Evolutionary conservation across 2,329 filamentous ascomycete species (phyloP).

Genomic region (Arthrinium puccinioides): DNA sequence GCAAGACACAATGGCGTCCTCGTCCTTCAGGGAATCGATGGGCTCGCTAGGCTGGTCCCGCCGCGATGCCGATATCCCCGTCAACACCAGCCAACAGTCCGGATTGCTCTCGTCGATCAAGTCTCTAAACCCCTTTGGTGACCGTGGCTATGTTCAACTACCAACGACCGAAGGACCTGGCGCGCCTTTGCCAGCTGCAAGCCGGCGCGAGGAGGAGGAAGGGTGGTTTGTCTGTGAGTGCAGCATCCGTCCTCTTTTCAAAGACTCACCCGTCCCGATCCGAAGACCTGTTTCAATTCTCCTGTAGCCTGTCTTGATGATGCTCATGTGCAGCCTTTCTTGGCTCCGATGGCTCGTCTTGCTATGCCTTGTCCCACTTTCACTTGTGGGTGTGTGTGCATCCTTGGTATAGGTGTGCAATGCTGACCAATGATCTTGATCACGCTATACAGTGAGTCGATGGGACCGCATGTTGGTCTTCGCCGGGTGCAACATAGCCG

Average conservation of each 20-base stretch:
- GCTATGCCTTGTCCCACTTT: constrained; percentile 34
- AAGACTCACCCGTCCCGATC: too few relatives aligned
- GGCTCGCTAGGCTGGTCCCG: constrained; percentile 93
- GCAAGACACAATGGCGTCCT: constrained; percentile 93
- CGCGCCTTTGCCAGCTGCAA: constrained; percentile 78
- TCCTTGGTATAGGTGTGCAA: constrained; percentile 12
- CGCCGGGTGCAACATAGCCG: constrained; percentile 80
- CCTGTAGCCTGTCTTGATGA: constrained; percentile 25
- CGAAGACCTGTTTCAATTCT: constrained; percentile 24
- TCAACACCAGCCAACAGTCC: constrained; percentile 63
- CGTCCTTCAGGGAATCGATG: constrained; percentile 88
- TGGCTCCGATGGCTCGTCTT: not conserved
- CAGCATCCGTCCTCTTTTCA: constrained; percentile 30
- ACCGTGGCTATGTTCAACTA: constrained; percentile 81
- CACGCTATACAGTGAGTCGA: constrained; percentile 65
- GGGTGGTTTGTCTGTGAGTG: constrained; percentile 90
- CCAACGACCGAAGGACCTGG: constrained; percentile 78
- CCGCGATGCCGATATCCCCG: constrained; percentile 68
- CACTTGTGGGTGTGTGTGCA: constrained; percentile 23
- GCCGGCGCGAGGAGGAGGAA: constrained; percentile 86
- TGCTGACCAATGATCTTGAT: constrained; percentile 24
- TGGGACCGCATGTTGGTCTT: constrained; percentile 96
- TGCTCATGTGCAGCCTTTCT: constrained; percentile 34
- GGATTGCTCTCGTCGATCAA: constrained; percentile 76
- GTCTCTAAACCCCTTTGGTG: constrained; percentile 80